A percentile compares a stretch with the other conserved stretches of the same genome.
Evolutionary conservation across 2,329 filamentous ascomycete species (phyloP).

Genomic region (Epichloe aotearoae): DNA sequence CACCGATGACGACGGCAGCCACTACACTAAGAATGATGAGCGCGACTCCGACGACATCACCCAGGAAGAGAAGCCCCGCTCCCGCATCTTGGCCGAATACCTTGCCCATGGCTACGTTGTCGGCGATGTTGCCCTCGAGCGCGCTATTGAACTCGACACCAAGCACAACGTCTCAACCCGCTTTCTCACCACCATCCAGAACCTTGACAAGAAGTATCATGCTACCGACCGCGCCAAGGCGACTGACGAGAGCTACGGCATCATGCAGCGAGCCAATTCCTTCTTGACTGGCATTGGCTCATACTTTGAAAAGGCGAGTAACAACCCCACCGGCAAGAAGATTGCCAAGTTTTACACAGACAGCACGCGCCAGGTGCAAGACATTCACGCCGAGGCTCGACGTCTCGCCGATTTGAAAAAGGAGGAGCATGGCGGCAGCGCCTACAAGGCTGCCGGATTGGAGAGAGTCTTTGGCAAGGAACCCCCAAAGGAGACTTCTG

Average conservation of each 20-base stretch:
- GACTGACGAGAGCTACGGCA: slow-evolving; percentile 72
- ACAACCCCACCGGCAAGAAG: slow-evolving; percentile 78
- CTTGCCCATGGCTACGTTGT: slow-evolving; percentile 88
- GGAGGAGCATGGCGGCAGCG: slow-evolving; percentile 43
- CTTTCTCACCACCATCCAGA: slow-evolving; percentile 64
- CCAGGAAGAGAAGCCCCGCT: slow-evolving; percentile 93
- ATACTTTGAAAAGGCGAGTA: slow-evolving; percentile 90
- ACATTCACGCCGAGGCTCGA: slow-evolving; percentile 84
- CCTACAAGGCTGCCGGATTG: slow-evolving; percentile 45
- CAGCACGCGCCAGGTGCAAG: slow-evolving; percentile 76
- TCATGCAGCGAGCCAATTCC: slow-evolving; percentile 57
- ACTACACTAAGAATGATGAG: slow-evolving; percentile 40
- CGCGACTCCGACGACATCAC: slow-evolving; percentile 57
- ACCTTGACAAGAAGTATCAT: slow-evolving; percentile 75
- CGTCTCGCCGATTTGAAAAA: slow-evolving; percentile 83
- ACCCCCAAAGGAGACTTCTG: slow-evolving; percentile 20
- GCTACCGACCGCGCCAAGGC: slow-evolving; percentile 76
- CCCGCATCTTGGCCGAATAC: slow-evolving; percentile 90
- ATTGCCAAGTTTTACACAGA: slow-evolving; percentile 79
- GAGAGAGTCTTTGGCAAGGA: slow-evolving; percentile 45
- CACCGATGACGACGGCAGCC: slow-evolving; percentile 47
- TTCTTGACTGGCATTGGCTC: slow-evolving; percentile 55
- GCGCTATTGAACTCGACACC: slow-evolving; percentile 75
- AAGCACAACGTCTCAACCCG: slow-evolving; percentile 74
- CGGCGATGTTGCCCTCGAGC: slow-evolving; percentile 60